phyloP scores from a whole-genome alignment of 768 basidiomycete genomes.

The Obba rivulosa region DNA sequence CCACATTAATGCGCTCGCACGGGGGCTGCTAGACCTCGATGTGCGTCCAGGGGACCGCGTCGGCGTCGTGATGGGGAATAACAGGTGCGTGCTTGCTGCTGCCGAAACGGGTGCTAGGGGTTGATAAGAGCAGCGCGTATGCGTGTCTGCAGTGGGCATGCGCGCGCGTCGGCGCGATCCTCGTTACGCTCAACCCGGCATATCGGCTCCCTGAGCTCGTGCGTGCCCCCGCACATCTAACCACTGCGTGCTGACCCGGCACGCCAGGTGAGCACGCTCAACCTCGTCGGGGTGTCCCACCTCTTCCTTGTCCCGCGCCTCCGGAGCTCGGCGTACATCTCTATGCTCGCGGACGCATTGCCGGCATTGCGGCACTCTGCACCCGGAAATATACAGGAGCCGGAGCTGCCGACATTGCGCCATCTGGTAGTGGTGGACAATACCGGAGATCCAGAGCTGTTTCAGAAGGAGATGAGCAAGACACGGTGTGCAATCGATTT shows the following conservation, averaged over 20 bases:
- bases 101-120: no score
- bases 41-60: conserved; percentile 73
- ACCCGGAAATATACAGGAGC: conserved; percentile 54
- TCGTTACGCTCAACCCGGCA: conserved; percentile 81
- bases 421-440: conserved; percentile 69
- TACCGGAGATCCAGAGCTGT: conserved; percentile 29
- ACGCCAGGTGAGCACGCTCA: conserved; percentile 51
- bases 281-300: conserved; percentile 60
- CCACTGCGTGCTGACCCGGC: conserved; percentile 1
- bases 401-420: conserved; percentile 53
- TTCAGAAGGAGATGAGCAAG: conserved; percentile 33
- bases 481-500: conserved; percentile 59
- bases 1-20: conserved; percentile 61
- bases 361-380: conserved; percentile 45
- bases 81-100: conserved; percentile 44
- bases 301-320: conserved; percentile 70
- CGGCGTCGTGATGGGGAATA: conserved; percentile 81
- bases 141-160: conserved; percentile 83
- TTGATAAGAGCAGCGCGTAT: conserved; percentile 49
- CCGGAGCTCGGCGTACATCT: conserved; percentile 58
- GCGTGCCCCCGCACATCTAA: conserved; percentile 18
- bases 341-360: conserved; percentile 51
- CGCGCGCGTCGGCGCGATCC: conserved; percentile 76
- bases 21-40: conserved; percentile 65
- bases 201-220: conserved; percentile 71